phyloP scores from a whole-genome alignment of 2,329 filamentous ascomycete species.

The Sporothrix protearum region DNA sequence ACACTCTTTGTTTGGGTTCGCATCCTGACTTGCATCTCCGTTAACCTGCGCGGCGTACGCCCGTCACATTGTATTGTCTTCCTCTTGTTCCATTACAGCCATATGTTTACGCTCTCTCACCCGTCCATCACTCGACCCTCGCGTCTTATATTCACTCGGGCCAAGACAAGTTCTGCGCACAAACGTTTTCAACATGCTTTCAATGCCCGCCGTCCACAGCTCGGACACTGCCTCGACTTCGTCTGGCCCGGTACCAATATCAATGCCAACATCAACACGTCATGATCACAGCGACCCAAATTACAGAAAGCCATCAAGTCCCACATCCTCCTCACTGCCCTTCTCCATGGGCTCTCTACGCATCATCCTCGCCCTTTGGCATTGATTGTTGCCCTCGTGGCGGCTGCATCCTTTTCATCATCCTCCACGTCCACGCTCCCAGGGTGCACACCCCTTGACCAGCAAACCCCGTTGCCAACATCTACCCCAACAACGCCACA shows the following conservation, averaged over 20 bases:
- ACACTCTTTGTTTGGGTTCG: background rate
- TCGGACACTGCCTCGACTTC: background rate
- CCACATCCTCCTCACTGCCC: background rate
- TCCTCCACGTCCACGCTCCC: background rate
- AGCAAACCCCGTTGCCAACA: constrained; percentile 48
- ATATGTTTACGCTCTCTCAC: background rate
- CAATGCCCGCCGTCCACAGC: background rate
- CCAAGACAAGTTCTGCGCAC: background rate
- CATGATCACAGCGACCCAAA: background rate
- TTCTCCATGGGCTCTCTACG: constrained; percentile 11
- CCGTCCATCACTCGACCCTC: background rate
- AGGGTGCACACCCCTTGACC: constrained; percentile 33
- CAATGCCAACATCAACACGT: background rate
- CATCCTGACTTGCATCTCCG: background rate
- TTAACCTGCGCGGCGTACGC: background rate
- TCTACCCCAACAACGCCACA: constrained; percentile 47
- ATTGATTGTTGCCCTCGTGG: background rate
- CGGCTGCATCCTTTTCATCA: background rate
- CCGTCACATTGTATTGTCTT: background rate
- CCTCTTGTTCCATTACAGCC: background rate
- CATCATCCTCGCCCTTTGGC: background rate
- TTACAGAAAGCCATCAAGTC: background rate
- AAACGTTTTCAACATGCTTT: constrained; percentile 1
- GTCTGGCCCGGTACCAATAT: background rate
- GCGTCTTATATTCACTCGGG: background rate